Evolutionary conservation across 164 flowering plant species (phyloP), one percentile per base, ranked within the genome.

Genomic region (Vitis amurensis): DNA sequence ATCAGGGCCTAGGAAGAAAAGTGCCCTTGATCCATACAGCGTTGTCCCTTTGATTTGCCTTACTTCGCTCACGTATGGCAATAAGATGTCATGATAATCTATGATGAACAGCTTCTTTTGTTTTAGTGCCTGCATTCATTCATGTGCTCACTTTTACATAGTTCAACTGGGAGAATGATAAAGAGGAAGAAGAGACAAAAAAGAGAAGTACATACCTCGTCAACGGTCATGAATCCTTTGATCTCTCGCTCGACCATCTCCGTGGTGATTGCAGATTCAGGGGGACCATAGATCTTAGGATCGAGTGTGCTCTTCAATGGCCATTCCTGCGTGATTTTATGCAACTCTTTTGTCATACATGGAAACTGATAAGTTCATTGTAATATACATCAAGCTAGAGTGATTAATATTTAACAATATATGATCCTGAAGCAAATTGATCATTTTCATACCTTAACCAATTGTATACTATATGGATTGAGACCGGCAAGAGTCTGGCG

Each of bases 221-320:
- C 66, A 19, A 78, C 52, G 2, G 78, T 80, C 75, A 73, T 71
- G 59, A 59, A 17, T 10, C 85, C 86, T 65, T 51, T 48, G 16
- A 85, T 73, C 37, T 83, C 70, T 59, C 23, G 19, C 51, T 81
- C 79, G 3, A 81, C 55, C 1, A 80, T 17, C 56, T 85, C 78
- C 11, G 14, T 68, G 1, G 81, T 83, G 68, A 83, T 79, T 23
- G 68, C 62, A 2, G 84, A 79, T 19, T 78, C 82, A 0, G 77
- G 71, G 11, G 83, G 75, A 56, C 89, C 89, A 52, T 83, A 83
- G 16, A 76, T 58, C 9, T 72, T 49, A 2, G 87, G 85, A 51
- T 83, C 83, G 0, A 81, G 78, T 44, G 67, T 72, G 52, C 84
- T 83, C 57, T 15, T 70, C 55, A 75, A 47, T 12, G 87, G 89